Evolutionary conservation across 108 stramenopile genomes (phyloP).

Genomic region (Skeletonema potamos): DNA sequence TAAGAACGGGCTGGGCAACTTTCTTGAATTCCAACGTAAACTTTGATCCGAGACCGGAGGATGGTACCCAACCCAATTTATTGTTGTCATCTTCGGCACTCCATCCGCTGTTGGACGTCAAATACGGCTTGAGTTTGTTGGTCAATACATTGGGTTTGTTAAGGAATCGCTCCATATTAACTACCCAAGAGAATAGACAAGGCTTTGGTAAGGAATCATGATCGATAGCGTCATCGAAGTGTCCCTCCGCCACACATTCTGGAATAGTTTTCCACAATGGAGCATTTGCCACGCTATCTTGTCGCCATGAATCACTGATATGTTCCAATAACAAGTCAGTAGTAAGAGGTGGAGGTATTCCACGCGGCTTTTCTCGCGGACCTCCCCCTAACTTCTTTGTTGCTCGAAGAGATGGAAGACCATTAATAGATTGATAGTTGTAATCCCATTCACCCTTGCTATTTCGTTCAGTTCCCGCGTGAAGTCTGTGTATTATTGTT

Average conservation of each 20-base stretch:
- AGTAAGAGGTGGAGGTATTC: conserved; percentile 69
- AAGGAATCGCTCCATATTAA: conserved; percentile 48
- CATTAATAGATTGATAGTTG: conserved; percentile 11
- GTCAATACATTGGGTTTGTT: conserved; percentile 51
- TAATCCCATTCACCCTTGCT: conserved; percentile 26
- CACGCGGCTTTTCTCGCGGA: conserved; percentile 56
- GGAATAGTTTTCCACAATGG: conserved; percentile 22
- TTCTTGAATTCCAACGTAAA: conserved; percentile 42
- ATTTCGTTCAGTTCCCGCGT: conserved; percentile 20
- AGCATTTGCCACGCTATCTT: conserved; percentile 8
- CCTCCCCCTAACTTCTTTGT: conserved; percentile 27
- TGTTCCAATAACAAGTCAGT: conserved; percentile 57
- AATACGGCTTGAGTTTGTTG: conserved; percentile 46
- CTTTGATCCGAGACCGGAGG: conserved; percentile 26
- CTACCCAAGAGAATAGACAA: conserved; percentile 73
- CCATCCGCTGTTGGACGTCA: conserved; percentile 61
- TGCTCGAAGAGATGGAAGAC: conserved; percentile 25
- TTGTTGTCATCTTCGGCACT: conserved; percentile 49
- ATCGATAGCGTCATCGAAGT: conserved; percentile 1
- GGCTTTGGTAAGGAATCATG: conserved; percentile 23
- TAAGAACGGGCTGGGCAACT: conserved; percentile 51
- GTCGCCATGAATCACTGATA: conserved; percentile 57
- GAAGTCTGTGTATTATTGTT: conserved; percentile 6
- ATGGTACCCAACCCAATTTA: conserved; percentile 68
- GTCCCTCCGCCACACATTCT: conserved; percentile 25